Percentiles rank a stretch among this genome's conserved stretches.
Evolutionary conservation across 495 filamentous ascomycete genomes (phyloP).

Genomic region (Trichoderma orchidacearum): DNA sequence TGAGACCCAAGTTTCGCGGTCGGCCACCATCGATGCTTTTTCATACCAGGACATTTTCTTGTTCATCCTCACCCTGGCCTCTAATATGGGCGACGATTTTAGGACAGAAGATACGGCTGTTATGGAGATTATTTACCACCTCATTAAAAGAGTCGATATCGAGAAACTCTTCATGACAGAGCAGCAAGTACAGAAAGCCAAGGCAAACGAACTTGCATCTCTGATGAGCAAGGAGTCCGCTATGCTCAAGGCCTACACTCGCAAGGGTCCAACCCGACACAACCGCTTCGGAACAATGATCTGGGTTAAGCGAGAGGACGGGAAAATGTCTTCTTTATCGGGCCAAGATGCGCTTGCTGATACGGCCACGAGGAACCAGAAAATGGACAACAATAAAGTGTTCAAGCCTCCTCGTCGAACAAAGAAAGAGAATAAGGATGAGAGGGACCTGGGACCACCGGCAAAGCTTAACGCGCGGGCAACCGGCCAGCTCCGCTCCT

Average conservation of each 20-base stretch:
- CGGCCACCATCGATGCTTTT: conserved; percentile 76
- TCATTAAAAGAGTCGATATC: conserved; percentile 81
- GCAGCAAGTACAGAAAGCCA: conserved; percentile 45
- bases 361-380: conserved; percentile 53
- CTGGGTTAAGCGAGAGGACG: conserved; percentile 83
- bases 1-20: conserved; percentile 79
- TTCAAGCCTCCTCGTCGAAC: conserved; percentile 66
- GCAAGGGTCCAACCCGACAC: conserved; percentile 74
- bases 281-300: conserved; percentile 95
- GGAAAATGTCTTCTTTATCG: conserved; percentile 68
- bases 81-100: conserved; percentile 87
- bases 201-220: conserved; percentile 57
- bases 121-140: conserved; percentile 80
- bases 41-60: conserved; percentile 81
- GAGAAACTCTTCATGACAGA: conserved; percentile 79
- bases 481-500: conserved; percentile 56
- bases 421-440: conserved; percentile 45
- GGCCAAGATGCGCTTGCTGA: conserved; percentile 75
- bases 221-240: conserved; percentile 69
- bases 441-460: conserved; percentile 64
- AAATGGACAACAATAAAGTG: conserved; percentile 87
- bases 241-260: conserved; percentile 63
- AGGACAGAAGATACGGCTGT: conserved; percentile 71
- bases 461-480: conserved; percentile 54
- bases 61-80: conserved; percentile 70